Evolutionary conservation across 768 basidiomycete species (phyloP), one percentile per base, ranked within the genome.

Genomic region (Coprinopsis strossmayeri): DNA sequence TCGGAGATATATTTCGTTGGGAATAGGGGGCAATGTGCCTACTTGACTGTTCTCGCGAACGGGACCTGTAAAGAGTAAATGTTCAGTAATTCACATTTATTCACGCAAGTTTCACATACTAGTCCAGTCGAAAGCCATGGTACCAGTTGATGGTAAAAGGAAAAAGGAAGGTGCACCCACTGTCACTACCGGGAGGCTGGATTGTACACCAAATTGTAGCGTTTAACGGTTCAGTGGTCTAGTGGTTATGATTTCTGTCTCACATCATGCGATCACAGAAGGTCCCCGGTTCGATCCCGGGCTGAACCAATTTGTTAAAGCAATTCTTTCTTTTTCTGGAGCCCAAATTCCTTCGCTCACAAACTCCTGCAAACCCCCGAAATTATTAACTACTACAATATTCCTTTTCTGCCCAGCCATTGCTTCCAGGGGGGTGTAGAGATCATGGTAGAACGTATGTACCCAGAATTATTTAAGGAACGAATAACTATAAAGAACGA

Each of bases 231-330:
- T 68, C 68, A 73, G 68, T 74, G 68, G 72, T 69, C 69, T 72
- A 73, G 72, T 71, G 71, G 71, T 73, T 73, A 73, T 73, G 68
- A 69, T 71, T 66, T 73, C 69, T 71, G 69, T 58, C 57, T 63
- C 57, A 64, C 62, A 62, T 38, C 37, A 7, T 18, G 37, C 17
- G 18, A 38, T 9, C 64, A 57, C 61, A 62, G 59, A 63, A 61
- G 64, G 62, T 64, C 63, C 55, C 60, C 63, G 56, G 63, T 64
- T 73, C 72, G 72, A 66, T 52, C 63, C 64, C 56, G 64, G 61
- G 59, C 59, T 72, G 67, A 68, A 53, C 71, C 73, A 75, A 23
- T 48, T 42, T 56, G 61, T 50, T 52, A 5, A 28, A 30, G 26
- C 5, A 10, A 1, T 48, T 23, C 23, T 26, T 40, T 44, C 17